phyloP scores from a whole-genome alignment of 331 rosid species.

The Cydonia oblonga region DNA sequence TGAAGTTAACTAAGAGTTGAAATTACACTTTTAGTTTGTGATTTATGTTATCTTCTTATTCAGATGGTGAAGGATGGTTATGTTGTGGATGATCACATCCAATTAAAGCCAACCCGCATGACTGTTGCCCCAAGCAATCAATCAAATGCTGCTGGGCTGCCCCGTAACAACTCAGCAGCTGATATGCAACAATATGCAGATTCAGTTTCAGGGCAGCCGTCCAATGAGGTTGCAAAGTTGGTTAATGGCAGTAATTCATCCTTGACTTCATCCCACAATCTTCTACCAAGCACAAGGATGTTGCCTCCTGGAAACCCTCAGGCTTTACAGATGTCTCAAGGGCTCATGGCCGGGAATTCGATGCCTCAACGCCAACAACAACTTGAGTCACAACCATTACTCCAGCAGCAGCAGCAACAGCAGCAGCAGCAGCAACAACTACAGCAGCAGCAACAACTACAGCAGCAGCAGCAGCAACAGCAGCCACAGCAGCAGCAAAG shows the following conservation, averaged over 20 bases:
- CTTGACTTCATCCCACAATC: slow-evolving; percentile 56
- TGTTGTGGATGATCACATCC: slow-evolving; percentile 42
- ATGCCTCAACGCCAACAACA: slow-evolving; percentile 63
- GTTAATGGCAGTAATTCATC: slow-evolving; percentile 34
- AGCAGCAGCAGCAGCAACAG: not conserved
- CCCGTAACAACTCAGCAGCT: slow-evolving; percentile 33
- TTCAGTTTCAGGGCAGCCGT: slow-evolving; percentile 40
- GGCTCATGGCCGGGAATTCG: slow-evolving; percentile 58
- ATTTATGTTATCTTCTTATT: slow-evolving; percentile 18
- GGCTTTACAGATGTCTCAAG: slow-evolving; percentile 89
- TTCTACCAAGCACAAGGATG: slow-evolving; percentile 59
- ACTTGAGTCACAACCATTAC: slow-evolving; percentile 56
- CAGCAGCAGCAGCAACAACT: slow-evolving; percentile 32
- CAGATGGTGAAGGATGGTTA: slow-evolving; percentile 76
- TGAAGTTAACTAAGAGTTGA: not conserved
- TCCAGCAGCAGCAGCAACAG: slow-evolving; percentile 48
- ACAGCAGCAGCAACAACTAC: slow-evolving; percentile 16
- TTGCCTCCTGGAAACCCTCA: slow-evolving; percentile 80
- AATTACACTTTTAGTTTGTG: not conserved
- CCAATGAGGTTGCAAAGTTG: slow-evolving; percentile 59
- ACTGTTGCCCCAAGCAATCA: slow-evolving; percentile 43
- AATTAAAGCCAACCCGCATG: slow-evolving; percentile 36
- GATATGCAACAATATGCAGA: slow-evolving; percentile 81
- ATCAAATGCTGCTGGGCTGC: slow-evolving; percentile 30
- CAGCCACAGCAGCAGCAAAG: slow-evolving; percentile 29